phyloP scores from a whole-genome alignment of 169 alveolate genomes.

The Plasmodium falciparum region DNA sequence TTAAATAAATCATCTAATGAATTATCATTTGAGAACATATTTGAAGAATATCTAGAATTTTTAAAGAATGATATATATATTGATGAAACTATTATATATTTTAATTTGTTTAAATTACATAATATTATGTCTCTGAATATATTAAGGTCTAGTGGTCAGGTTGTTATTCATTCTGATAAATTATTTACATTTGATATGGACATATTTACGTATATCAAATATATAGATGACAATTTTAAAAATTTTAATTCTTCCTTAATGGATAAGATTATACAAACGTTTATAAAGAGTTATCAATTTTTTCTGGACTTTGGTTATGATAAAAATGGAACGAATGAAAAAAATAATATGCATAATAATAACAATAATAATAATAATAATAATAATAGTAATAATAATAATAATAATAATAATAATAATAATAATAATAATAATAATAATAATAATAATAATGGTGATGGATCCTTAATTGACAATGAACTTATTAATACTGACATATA shows the following conservation, averaged over 20 bases:
- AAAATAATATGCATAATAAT: not conserved
- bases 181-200: slow-evolving; percentile 74
- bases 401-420: not conserved
- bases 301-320: slow-evolving; percentile 69
- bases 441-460: not conserved
- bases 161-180: slow-evolving; percentile 66
- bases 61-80: slow-evolving; percentile 34
- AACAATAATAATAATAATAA: not conserved
- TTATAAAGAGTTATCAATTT: slow-evolving; percentile 51
- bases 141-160: slow-evolving; percentile 64
- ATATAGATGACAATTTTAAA: slow-evolving; percentile 65
- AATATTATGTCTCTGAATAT: slow-evolving; percentile 54
- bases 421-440: not conserved
- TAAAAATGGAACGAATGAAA: not conserved
- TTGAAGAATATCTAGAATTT: slow-evolving; percentile 43
- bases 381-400: not conserved
- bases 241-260: slow-evolving; percentile 57
- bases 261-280: slow-evolving; percentile 61
- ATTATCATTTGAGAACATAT: slow-evolving; percentile 44
- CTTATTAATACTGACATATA: not conserved
- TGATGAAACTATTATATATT: slow-evolving; percentile 23
- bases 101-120: slow-evolving; percentile 55
- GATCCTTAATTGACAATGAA: not conserved
- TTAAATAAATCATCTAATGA: slow-evolving; percentile 34
- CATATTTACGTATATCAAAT: slow-evolving; percentile 39